phyloP scores from a whole-genome alignment of 805 yeast genomes.

The Hanseniaspora nectarophila region DNA sequence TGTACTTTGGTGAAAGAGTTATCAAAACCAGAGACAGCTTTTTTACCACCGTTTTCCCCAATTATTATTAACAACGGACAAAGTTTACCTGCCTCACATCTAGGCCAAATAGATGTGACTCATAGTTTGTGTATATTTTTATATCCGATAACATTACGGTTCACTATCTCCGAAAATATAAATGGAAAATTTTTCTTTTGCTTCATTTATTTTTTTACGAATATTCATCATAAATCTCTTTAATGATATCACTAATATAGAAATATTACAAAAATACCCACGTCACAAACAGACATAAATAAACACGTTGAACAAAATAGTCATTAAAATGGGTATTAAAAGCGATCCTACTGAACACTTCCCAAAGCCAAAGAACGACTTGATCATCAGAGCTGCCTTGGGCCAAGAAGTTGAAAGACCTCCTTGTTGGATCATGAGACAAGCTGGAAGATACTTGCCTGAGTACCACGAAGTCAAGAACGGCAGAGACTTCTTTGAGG shows the following conservation, averaged over 20 bases:
- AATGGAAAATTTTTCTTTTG: no score
- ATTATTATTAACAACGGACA: no score
- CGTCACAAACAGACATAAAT: background rate
- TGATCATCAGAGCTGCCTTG: conserved; percentile 80
- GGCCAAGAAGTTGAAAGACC: conserved; percentile 91
- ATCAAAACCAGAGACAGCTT: no score
- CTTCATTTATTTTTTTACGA: no score
- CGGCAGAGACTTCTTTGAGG: conserved; percentile 77
- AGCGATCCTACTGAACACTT: conserved; percentile 31
- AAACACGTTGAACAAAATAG: conserved; percentile 15
- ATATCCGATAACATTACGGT: no score
- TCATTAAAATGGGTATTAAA: conserved; percentile 11
- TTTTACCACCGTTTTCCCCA: background rate
- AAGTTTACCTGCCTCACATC: no score
- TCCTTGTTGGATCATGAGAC: conserved; percentile 97
- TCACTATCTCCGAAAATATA: no score
- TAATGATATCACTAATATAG: no score
- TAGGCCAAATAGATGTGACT: background rate
- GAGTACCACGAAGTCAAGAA: conserved; percentile 87
- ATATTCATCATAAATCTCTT: no score
- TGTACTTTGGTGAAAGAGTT: no score
- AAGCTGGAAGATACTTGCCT: conserved; percentile 87
- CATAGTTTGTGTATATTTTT: no score
- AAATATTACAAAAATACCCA: background rate
- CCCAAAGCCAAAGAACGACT: conserved; percentile 75